phyloP scores from a whole-genome alignment of 768 basidiomycete species.

The Suillus hirtellus region DNA sequence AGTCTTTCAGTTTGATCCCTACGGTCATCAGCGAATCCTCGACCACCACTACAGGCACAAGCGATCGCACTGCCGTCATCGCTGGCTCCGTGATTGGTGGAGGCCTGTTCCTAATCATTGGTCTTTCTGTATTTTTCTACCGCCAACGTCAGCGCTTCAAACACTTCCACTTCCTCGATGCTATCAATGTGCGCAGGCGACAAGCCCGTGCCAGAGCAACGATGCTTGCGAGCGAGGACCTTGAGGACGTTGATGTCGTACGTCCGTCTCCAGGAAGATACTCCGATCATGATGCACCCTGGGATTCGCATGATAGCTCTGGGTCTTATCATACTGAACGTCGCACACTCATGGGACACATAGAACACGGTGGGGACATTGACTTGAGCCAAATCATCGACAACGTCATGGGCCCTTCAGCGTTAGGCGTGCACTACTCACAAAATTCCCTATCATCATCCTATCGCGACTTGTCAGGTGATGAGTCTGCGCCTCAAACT shows the following conservation, averaged over 20 bases:
- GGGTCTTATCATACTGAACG: slow-evolving; percentile 16
- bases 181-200: slow-evolving; percentile 26
- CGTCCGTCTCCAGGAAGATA: slow-evolving; percentile 17
- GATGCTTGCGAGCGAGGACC: slow-evolving; percentile 29
- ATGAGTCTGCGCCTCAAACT: slow-evolving; percentile 17
- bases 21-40: slow-evolving; percentile 19
- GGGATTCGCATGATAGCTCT: slow-evolving; percentile 17
- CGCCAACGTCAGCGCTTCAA: slow-evolving; percentile 40
- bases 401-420: slow-evolving; percentile 48
- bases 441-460: slow-evolving; percentile 26
- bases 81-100: slow-evolving; percentile 42
- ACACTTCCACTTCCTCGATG: slow-evolving; percentile 30
- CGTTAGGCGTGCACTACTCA: slow-evolving; percentile 20
- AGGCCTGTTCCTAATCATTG: slow-evolving; percentile 36
- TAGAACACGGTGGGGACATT: slow-evolving; percentile 14
- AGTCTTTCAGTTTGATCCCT: slow-evolving; percentile 21
- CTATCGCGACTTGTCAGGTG: slow-evolving; percentile 15
- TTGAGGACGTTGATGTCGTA: slow-evolving; percentile 16
- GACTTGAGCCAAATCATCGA: slow-evolving; percentile 45
- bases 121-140: slow-evolving; percentile 38
- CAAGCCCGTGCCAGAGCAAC: slow-evolving; percentile 21
- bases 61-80: slow-evolving; percentile 40
- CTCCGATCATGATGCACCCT: slow-evolving; percentile 22
- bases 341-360: slow-evolving; percentile 25
- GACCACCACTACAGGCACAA: slow-evolving; percentile 3